Conservation (phyloP, 768 basidiomycete genomes). For the Agrocybe praecox region DNA sequence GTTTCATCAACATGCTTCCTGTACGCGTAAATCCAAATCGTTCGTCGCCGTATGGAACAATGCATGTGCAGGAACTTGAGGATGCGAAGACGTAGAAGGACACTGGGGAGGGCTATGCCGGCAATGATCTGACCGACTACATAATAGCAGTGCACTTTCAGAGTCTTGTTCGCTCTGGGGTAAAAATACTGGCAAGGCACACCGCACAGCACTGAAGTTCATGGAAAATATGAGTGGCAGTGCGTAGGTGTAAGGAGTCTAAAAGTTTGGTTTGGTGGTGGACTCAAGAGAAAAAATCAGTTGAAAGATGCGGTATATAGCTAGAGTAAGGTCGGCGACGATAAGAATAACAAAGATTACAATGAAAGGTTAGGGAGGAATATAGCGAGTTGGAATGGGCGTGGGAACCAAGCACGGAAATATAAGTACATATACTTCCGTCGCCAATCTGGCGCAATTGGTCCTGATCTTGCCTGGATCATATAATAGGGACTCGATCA, state of each 20-base stretch:
- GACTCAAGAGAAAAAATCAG: no score
- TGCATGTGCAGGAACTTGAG: no score
- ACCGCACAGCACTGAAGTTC: no score
- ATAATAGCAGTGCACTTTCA: neutral
- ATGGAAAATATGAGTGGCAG: no score
- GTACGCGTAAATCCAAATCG: no score
- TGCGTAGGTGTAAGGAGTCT: no score
- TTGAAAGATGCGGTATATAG: no score
- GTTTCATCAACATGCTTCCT: no score
- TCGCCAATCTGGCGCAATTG: neutral
- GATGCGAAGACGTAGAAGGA: neutral
- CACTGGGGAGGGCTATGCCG: neutral
- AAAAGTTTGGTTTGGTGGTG: no score
- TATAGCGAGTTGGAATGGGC: neutral
- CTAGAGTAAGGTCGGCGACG: neutral
- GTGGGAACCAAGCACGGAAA: neutral
- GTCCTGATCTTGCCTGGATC: neutral
- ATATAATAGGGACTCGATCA: neutral
- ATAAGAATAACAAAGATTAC: neutral
- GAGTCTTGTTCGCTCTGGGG: neutral
- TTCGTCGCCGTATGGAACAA: no score
- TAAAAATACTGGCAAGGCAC: no score
- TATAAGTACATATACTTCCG: neutral
- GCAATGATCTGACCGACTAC: neutral
- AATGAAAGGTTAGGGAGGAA: neutral